Evolutionary conservation across 768 basidiomycete genomes (phyloP), one percentile per base, ranked within the genome.

Genomic region (Pulveroboletus sp.): DNA sequence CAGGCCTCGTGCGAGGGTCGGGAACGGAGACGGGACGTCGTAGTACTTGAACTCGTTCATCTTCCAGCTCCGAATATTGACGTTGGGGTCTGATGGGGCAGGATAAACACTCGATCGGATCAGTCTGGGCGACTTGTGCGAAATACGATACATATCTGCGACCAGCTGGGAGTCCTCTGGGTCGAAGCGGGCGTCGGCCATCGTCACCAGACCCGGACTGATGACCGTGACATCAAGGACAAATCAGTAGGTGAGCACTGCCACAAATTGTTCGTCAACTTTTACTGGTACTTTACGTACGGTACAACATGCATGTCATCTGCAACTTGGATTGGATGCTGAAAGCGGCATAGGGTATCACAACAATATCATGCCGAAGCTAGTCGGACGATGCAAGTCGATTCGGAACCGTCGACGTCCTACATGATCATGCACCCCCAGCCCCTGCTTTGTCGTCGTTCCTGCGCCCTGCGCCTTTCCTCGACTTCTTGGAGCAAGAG

Each of bases 41-140:
- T 90, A 87, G 70, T 95, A 97, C 64, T 92, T 92, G 76, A 84
- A 91, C 67, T 98, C 96, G 68, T 91, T 89, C 92, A 98, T 93
- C 74, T 93, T 95, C 95, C 95, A 97, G 70, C 89, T 92, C 4
- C 81, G 76, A 26, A 97, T 71, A 4, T 65, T 61, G 58, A 83
- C 73, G 2, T 65, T 56, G 1, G 80, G 74, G 50, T 80, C 79
- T 2, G 78, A 79, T 1, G 86, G 82, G 0, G 79, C 82, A 1
- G 65, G 36, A 60, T 88, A 85, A 2, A 67, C 59, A 0, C 77
- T 73, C 3, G 81, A 81, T 40, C 75, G 77, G 47, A 91, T 77
- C 43, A 92, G 81, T 63, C 85, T 88, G 3, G 81, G 77, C 1
- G 73, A 74, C 43, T 73, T 76, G 32, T 74, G 71, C 6, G 85